Conservation (phyloP, 169 alveolate species). For the Perkinsus marinus region DNA sequence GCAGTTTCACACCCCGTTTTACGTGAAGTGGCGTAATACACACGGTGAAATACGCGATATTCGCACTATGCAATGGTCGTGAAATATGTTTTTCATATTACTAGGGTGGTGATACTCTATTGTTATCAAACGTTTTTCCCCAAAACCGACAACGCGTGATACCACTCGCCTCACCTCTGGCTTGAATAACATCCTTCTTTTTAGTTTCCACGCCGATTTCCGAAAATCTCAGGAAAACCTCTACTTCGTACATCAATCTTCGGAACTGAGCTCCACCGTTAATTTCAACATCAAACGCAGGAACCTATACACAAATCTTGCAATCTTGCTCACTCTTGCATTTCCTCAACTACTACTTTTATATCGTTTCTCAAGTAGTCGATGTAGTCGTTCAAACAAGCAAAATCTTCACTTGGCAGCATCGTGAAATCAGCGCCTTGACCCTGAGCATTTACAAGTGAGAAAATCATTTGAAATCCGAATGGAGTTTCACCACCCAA, state of each 20-base stretch:
- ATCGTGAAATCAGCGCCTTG: neutral
- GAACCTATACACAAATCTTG: neutral
- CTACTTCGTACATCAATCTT: slow-evolving; percentile 22
- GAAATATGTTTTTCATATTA: too few species aligned
- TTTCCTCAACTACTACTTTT: neutral
- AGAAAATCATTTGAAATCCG: too few species aligned
- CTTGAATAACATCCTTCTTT: slow-evolving; percentile 28
- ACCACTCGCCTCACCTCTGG: neutral
- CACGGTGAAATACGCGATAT: too few species aligned
- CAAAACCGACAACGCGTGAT: too few species aligned
- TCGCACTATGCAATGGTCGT: too few species aligned
- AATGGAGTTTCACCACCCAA: too few species aligned
- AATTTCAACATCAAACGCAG: slow-evolving; percentile 6
- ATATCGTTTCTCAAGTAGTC: neutral
- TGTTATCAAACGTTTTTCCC: too few species aligned
- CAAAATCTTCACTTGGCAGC: neutral
- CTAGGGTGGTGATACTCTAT: too few species aligned
- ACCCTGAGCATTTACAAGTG: neutral
- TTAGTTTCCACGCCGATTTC: slow-evolving; percentile 28
- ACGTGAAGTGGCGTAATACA: too few species aligned
- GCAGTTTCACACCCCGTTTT: too few species aligned
- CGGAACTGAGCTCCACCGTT: slow-evolving; percentile 37
- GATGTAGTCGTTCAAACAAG: slow-evolving; percentile 19
- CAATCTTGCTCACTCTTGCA: neutral
- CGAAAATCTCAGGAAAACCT: slow-evolving; percentile 15